Evolutionary conservation across 192 early-diverging fungal genomes (phyloP), one percentile per base, ranked within the genome.

Genomic region (Chytriomyces sp.): DNA sequence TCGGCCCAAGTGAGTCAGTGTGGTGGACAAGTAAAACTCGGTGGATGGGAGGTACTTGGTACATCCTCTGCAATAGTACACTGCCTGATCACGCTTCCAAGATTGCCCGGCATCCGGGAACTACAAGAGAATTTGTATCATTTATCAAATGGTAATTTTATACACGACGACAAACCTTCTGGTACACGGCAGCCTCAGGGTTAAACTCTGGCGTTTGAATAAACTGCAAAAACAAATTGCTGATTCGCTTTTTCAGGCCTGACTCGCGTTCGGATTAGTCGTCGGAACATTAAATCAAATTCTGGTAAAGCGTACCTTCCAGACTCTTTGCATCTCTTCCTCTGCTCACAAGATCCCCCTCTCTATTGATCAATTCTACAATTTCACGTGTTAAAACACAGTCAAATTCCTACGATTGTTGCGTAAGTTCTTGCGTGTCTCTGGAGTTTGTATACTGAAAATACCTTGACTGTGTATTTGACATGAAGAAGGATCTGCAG

Each of bases 161-260:
- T 50, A 43, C 28, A 49, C 2, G 35, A 26, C 49, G 6, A 23
- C 67, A 13, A 44, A 83, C 86, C 78, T 86, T 89, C 66, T 82
- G 82, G 67, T 87, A 80, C 8, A 59, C 45, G n/a, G 78, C 79
- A 3, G 83, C 80, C 72, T 89, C 88, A 5, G 88, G 88, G 61
- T 89, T 89, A 61, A 89, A 89, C 76, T 89, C 88, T 5, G 88
- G 88, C 20, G 86, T 87, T 69, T 81, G 83, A 13, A 89, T 86
- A 67, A 89, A 89, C 77, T 89, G 88, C 64, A 89, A 61, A 78
- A 89, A 89, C 53, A 89, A 77, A 53, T 75, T 83, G 64, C 82
- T 80, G 69, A 89, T 85, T 26, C 88, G 77, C 67, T 83, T 84
- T 24, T 88, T 78, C 50, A 89, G 73, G 0, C 88, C 86, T 86